Evolutionary conservation across 441 rosid species (phyloP).

Genomic region (Pelargonium fulgidum): DNA sequence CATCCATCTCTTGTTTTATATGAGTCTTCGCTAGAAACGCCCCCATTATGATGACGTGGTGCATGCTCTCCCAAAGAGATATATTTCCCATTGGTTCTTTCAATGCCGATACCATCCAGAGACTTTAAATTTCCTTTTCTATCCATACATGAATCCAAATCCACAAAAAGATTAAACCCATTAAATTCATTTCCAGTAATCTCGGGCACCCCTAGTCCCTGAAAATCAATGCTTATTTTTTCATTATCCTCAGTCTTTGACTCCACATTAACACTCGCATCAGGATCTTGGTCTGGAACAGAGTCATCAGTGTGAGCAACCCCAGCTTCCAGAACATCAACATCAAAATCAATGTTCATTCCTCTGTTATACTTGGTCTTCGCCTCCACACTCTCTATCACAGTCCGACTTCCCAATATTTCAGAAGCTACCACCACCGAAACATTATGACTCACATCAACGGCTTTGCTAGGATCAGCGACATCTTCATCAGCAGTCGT

Average conservation of each 20-base stretch:
- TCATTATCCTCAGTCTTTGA: slow-evolving; percentile 11
- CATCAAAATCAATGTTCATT: no score
- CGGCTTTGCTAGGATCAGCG: no score
- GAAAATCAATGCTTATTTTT: background rate
- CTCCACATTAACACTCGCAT: slow-evolving; percentile 2
- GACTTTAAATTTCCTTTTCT: slow-evolving; percentile 15
- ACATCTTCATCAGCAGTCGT: slow-evolving; percentile 14
- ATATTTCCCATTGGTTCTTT: background rate
- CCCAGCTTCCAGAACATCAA: background rate
- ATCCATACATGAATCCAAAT: slow-evolving; percentile 25
- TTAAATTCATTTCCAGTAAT: slow-evolving; percentile 15
- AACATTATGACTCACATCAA: no score
- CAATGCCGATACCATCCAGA: background rate
- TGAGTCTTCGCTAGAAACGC: background rate
- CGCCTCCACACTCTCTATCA: no score
- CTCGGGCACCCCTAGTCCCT: slow-evolving; percentile 10
- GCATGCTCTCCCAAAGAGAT: slow-evolving; percentile 6
- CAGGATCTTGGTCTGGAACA: background rate
- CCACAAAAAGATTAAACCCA: slow-evolving; percentile 25
- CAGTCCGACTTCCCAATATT: no score
- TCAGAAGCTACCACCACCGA: no score
- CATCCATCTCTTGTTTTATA: background rate
- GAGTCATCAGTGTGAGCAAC: slow-evolving; percentile 15
- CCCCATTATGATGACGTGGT: background rate
- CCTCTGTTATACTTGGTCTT: no score